Conservation (phyloP, 768 basidiomycete genomes). For the Mycena rebaudengoi region DNA sequence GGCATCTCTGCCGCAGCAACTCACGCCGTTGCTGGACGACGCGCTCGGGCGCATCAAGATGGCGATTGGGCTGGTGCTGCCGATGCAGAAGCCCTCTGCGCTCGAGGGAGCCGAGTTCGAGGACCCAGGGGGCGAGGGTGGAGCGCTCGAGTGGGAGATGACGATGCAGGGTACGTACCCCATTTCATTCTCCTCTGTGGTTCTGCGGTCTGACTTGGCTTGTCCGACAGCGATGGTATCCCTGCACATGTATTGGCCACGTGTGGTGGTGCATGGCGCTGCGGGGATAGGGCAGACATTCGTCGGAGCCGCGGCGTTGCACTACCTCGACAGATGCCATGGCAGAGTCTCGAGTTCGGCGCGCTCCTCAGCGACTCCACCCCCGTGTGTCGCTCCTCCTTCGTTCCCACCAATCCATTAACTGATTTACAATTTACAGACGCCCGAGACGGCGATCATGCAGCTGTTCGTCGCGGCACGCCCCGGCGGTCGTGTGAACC, state of each 20-base stretch:
- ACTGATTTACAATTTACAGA: constrained; percentile 54
- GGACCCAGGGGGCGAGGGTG: constrained; percentile 73
- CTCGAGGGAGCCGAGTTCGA: constrained; percentile 97
- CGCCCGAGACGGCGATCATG: constrained; percentile 90
- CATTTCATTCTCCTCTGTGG: neutral
- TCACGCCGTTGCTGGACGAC: constrained; percentile 77
- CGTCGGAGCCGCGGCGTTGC: constrained; percentile 89
- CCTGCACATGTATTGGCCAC: constrained; percentile 87
- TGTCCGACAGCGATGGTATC: constrained; percentile 82
- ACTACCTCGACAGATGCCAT: constrained; percentile 95
- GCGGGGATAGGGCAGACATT: constrained; percentile 92
- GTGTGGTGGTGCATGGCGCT: constrained; percentile 83
- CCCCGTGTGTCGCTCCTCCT: constrained; percentile 71
- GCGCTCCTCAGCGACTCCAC: constrained; percentile 89
- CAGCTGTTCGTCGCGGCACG: constrained; percentile 95
- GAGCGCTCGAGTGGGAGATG: constrained; percentile 87
- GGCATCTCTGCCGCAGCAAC: constrained; percentile 83
- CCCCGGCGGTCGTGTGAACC: constrained; percentile 94
- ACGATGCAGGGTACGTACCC: constrained; percentile 77
- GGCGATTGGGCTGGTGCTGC: constrained; percentile 78
- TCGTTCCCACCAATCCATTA: neutral
- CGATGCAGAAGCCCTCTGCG: constrained; percentile 79
- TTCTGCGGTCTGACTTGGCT: constrained; percentile 21
- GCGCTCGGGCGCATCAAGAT: constrained; percentile 76
- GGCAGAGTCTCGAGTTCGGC: constrained; percentile 91